These are phyloP conservation scores for Arthroderma uncinatum DNA, from an alignment of 2,329 filamentous ascomycete species.

Conservation along the genomic window DNA sequence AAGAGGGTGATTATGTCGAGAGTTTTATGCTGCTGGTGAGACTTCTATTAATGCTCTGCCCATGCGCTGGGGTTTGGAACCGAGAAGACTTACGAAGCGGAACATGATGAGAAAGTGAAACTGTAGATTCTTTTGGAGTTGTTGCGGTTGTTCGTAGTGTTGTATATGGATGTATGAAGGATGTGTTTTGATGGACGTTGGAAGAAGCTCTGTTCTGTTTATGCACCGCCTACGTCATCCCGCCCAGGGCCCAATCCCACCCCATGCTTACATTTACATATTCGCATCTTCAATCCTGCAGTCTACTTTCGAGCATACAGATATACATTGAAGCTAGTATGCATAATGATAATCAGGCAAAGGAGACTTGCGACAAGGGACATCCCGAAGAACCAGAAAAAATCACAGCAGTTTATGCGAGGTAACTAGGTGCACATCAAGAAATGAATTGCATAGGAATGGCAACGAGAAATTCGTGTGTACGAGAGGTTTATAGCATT, in stretches of 20 bases:
- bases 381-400: background rate
- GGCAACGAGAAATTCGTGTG: background rate
- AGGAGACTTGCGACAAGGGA: background rate
- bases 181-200: background rate
- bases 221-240: background rate
- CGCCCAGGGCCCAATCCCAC: background rate
- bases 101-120: background rate
- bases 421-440: background rate
- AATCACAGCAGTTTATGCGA: background rate
- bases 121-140: background rate
- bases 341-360: background rate
- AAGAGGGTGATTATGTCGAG: constrained; percentile 93
- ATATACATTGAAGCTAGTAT: background rate
- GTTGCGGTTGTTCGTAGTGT: background rate
- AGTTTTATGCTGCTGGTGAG: constrained; percentile 54
- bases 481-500: background rate
- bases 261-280: background rate
- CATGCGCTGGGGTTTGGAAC: background rate
- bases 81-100: background rate
- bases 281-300: background rate
- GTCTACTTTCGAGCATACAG: background rate
- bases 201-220: background rate
- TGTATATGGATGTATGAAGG: background rate
- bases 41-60: background rate
- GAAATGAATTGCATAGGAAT: background rate